Evolutionary conservation across 768 basidiomycete species (phyloP), one percentile per base, ranked within the genome.

Genomic region (Dentipellis sp.): DNA sequence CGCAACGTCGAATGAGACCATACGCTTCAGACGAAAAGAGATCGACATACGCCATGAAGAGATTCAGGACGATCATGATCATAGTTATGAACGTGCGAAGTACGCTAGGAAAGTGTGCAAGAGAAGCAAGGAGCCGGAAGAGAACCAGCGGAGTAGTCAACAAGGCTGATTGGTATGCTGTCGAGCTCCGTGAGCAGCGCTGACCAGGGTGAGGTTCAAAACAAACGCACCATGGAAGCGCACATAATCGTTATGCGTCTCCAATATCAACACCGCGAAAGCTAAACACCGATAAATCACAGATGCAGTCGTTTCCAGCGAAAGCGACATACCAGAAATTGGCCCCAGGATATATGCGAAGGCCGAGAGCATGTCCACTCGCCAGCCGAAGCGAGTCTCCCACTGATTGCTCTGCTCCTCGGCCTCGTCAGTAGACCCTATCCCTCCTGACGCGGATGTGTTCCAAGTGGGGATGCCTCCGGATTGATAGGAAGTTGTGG

Each of bases 91-190:
- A 53, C 4, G 73, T 75, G 52, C 72, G 70, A 14, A 88, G 64
- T 74, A 81, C 80, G 3, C 72, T 61, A 4, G 81, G 77, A 58
- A 84, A 75, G 38, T 73, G 75, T 22, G 83, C 64, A 7, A 85
- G 64, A 19, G 81, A 76, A 37, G 75, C 71, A 60, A 85, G 62
- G 57, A 89, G 74, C 55, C 81, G 73, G 36, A 84, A 58, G 22
- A 81, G 49, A 36, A 87, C 63, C 10, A 88, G 68, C 6, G 88
- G 87, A 0, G 81, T 80, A 4, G 81, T 81, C 45, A 88, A 67
- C 11, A 91, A 73, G 4, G 85, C 87, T 10, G 87, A 87, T 69
- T 90, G 88, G 65, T 90, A 90, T 34, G 86, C 89, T 91, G 65
- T 19, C 19, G 21, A 50, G 10, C 14, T 50, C 58, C 38, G 54